These are phyloP conservation scores for Colletotrichum musae DNA, from an alignment of 2,329 filamentous ascomycete genomes.

Conservation along the genomic window DNA sequence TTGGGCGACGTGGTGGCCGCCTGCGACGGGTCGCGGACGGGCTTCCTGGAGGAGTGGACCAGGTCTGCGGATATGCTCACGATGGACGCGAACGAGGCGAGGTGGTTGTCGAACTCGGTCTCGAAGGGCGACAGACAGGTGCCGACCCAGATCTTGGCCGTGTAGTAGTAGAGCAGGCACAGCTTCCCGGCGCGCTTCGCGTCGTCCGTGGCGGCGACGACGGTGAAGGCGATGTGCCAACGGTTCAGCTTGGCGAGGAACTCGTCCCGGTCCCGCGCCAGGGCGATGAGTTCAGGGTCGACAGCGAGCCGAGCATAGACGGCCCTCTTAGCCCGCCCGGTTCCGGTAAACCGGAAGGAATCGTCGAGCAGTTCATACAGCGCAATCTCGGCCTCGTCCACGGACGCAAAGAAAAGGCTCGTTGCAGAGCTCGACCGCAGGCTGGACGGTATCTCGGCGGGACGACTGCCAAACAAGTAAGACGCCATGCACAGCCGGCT, in stretches of 20 bases:
- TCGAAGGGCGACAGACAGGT: slow-evolving; percentile 50
- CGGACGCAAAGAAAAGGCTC: slow-evolving; percentile 48
- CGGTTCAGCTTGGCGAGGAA: slow-evolving; percentile 48
- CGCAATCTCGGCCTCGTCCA: slow-evolving; percentile 48
- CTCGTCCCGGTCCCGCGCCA: slow-evolving; percentile 51
- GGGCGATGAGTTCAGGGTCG: slow-evolving; percentile 43
- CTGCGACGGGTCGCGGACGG: slow-evolving; percentile 33
- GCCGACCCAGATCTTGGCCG: slow-evolving; percentile 52
- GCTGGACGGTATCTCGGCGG: slow-evolving; percentile 53
- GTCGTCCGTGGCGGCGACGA: slow-evolving; percentile 46
- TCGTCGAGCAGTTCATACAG: slow-evolving; percentile 59
- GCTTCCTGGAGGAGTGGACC: slow-evolving; percentile 25
- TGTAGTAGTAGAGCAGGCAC: slow-evolving; percentile 55
- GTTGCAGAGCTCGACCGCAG: slow-evolving; percentile 51
- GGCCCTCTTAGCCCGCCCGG: slow-evolving; percentile 45
- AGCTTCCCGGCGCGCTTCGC: slow-evolving; percentile 44
- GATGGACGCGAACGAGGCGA: slow-evolving; percentile 54
- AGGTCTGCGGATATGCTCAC: slow-evolving; percentile 49
- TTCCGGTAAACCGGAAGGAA: slow-evolving; percentile 54
- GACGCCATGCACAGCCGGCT: slow-evolving; percentile 58
- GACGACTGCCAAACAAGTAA: slow-evolving; percentile 56
- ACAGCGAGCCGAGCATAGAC: slow-evolving; percentile 47
- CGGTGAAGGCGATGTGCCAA: slow-evolving; percentile 51
- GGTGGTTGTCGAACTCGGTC: slow-evolving; percentile 52
- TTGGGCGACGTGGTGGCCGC: slow-evolving; percentile 29